phyloP scores from a whole-genome alignment of 768 basidiomycete genomes.

The Tylopilus rubrobrunneus region DNA sequence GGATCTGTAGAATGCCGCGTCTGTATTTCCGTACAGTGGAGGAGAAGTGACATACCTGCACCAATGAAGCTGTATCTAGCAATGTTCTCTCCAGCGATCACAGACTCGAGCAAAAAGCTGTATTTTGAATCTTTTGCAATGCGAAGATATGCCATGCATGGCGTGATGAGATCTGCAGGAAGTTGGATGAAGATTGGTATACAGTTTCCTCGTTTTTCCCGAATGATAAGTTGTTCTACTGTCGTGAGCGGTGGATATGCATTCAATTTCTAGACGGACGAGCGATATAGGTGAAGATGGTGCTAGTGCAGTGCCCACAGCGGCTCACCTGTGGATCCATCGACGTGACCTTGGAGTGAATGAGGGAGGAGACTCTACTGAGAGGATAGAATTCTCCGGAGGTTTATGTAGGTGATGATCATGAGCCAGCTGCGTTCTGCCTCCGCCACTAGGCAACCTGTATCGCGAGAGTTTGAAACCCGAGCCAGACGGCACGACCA shows the following conservation, averaged over 20 bases:
- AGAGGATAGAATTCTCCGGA: neutral
- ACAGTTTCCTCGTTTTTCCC: slow-evolving; percentile 86
- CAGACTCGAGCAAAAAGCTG: slow-evolving; percentile 93
- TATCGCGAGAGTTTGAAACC: neutral
- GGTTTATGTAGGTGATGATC: slow-evolving; percentile 2
- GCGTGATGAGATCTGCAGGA: slow-evolving; percentile 94
- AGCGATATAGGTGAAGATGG: slow-evolving; percentile 58
- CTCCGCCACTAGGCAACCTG: neutral
- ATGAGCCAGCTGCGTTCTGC: neutral
- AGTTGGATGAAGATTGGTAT: slow-evolving; percentile 90
- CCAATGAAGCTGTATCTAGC: slow-evolving; percentile 97
- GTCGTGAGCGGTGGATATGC: slow-evolving; percentile 69
- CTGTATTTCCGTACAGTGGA: neutral
- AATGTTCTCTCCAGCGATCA: slow-evolving; percentile 84
- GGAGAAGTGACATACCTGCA: slow-evolving; percentile 57
- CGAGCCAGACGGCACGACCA: neutral
- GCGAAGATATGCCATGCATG: slow-evolving; percentile 93
- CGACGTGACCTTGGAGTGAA: neutral
- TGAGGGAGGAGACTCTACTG: neutral
- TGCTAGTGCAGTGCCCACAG: neutral
- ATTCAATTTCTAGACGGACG: slow-evolving; percentile 50
- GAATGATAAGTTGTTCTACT: slow-evolving; percentile 72
- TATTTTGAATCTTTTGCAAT: slow-evolving; percentile 90
- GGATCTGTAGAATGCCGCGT: slow-evolving; percentile 58
- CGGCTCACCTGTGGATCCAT: slow-evolving; percentile 52